These are phyloP conservation scores for Erucastrum elatum DNA, from an alignment of 345 rosid genomes.

Conservation along the genomic window DNA sequence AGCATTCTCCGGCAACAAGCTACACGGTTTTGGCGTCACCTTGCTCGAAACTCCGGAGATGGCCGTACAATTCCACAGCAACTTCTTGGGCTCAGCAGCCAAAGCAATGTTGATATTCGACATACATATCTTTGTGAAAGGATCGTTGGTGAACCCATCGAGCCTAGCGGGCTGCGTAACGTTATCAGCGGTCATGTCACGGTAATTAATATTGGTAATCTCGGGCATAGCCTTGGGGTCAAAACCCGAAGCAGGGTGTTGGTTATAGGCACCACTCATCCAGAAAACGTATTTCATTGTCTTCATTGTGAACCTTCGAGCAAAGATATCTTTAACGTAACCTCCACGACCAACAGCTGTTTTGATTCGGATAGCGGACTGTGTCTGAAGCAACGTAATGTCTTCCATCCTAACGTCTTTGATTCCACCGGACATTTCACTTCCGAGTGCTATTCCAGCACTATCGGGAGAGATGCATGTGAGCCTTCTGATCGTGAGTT, in stretches of 20 bases:
- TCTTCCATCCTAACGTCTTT: slow-evolving; percentile 41
- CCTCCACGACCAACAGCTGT: slow-evolving; percentile 40
- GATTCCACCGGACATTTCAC: slow-evolving; percentile 39
- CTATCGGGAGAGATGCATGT: slow-evolving; percentile 38
- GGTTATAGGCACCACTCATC: slow-evolving; percentile 66
- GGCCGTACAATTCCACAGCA: slow-evolving; percentile 75
- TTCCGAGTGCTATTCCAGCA: slow-evolving; percentile 36
- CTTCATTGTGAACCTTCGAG: slow-evolving; percentile 17
- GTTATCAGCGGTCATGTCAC: slow-evolving; percentile 58
- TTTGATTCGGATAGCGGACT: slow-evolving; percentile 38
- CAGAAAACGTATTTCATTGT: slow-evolving; percentile 77
- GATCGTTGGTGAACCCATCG: slow-evolving; percentile 49
- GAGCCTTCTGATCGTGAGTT: slow-evolving; percentile 32
- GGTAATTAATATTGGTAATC: slow-evolving; percentile 54
- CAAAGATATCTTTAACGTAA: slow-evolving; percentile 37
- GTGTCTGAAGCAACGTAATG: slow-evolving; percentile 31
- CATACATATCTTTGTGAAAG: slow-evolving; percentile 66
- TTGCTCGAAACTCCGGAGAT: slow-evolving; percentile 54
- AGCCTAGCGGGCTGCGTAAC: slow-evolving; percentile 59
- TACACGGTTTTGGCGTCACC: slow-evolving; percentile 60
- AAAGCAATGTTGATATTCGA: slow-evolving; percentile 53
- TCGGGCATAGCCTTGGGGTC: slow-evolving; percentile 63
- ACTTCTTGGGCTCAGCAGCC: slow-evolving; percentile 42
- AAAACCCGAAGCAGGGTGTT: slow-evolving; percentile 56
- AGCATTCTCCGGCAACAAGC: slow-evolving; percentile 45